Conservation (phyloP, 2,329 filamentous ascomycete species). For the Ophiostoma novo-ulmi region DNA sequence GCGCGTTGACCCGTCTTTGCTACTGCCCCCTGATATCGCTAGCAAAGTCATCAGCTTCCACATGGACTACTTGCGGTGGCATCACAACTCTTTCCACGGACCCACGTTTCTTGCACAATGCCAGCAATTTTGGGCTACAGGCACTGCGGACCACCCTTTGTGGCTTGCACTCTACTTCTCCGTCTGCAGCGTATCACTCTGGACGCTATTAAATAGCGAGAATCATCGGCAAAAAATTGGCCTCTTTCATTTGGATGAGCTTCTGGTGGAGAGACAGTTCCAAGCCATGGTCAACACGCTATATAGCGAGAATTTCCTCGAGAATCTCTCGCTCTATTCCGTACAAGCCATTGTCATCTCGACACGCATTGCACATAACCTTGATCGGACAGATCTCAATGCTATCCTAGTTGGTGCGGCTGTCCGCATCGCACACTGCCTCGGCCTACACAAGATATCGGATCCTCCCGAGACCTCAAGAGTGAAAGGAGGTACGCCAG, state of each 20-base stretch:
- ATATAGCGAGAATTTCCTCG: conserved; percentile 33
- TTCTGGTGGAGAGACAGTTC: conserved; percentile 28
- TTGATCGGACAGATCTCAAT: not conserved
- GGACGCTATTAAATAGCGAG: conserved; percentile 28
- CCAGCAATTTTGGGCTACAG: conserved; percentile 29
- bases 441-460: not conserved
- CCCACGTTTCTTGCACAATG: conserved; percentile 30
- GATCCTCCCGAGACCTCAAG: not conserved
- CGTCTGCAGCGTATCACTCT: conserved; percentile 28
- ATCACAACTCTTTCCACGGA: conserved; percentile 30
- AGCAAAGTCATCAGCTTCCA: conserved; percentile 29
- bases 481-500: not conserved
- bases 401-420: not conserved
- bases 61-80: conserved; percentile 29
- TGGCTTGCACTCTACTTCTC: conserved; percentile 31
- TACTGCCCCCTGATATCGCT: conserved; percentile 20
- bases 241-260: conserved; percentile 19
- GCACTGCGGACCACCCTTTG: conserved; percentile 28
- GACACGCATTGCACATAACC: not conserved
- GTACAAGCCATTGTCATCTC: conserved; percentile 37
- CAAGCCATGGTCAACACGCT: conserved; percentile 34
- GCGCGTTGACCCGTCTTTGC: conserved; percentile 10
- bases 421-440: not conserved
- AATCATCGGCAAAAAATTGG: conserved; percentile 3
- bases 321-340: conserved; percentile 32